These are phyloP conservation scores for Candida rishiriensis DNA, from an alignment of 805 yeast genomes.

Conservation along the genomic window DNA sequence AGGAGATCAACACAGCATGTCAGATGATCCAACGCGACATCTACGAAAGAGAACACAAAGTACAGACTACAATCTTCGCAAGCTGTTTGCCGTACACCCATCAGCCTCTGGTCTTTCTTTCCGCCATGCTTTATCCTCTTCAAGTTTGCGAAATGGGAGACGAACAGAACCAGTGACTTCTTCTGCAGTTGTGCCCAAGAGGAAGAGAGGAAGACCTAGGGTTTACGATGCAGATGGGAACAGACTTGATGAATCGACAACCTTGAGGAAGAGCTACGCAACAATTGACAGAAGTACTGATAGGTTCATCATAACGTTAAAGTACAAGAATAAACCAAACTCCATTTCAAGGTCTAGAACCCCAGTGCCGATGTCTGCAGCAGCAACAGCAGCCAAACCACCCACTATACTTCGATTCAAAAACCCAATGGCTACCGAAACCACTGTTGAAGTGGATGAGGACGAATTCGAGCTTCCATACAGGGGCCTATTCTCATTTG, in stretches of 20 bases:
- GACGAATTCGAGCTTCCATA: conserved; percentile 59
- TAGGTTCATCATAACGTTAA: neutral
- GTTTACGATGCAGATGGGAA: conserved; percentile 6
- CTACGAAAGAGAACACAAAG: conserved; percentile 11
- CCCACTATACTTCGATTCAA: conserved; percentile 8
- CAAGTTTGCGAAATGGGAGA: neutral
- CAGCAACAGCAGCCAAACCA: neutral
- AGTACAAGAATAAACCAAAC: neutral
- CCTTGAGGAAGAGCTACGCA: neutral
- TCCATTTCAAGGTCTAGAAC: neutral
- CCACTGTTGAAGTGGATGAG: conserved; percentile 24
- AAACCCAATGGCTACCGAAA: conserved; percentile 8
- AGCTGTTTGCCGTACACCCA: conserved; percentile 2
- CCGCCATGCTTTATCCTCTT: conserved; percentile 1
- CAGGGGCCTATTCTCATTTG: conserved; percentile 56
- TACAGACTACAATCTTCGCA: conserved; percentile 1
- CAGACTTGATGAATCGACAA: neutral
- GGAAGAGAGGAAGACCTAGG: conserved; percentile 7
- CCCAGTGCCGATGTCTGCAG: neutral
- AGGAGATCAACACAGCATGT: neutral
- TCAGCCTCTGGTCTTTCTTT: conserved; percentile 2
- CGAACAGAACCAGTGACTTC: conserved; percentile 5
- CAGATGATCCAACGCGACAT: conserved; percentile 7
- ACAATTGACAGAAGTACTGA: neutral
- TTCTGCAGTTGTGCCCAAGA: conserved; percentile 2